A percentile compares a stretch with the other conserved stretches of the same genome.
Evolutionary conservation across 805 yeast species (phyloP).

Genomic region (Saccharomycopsis capsularis): DNA sequence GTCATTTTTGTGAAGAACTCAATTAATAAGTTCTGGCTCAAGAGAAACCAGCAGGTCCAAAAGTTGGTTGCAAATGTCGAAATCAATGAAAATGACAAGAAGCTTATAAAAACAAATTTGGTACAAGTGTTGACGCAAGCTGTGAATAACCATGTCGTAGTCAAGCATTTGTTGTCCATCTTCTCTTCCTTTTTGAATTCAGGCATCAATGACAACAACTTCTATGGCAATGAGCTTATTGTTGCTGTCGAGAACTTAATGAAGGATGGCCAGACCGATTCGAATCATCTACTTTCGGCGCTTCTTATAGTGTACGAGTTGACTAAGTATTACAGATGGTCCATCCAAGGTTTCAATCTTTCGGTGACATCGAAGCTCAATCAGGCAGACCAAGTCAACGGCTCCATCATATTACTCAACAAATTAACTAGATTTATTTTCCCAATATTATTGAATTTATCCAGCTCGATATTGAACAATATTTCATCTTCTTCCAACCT

Average conservation of each 20-base stretch:
- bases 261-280: conserved; percentile 25
- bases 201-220: conserved; percentile 8
- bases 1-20: conserved; percentile 67
- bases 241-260: conserved; percentile 4
- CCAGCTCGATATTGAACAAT: background rate
- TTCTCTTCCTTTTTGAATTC: conserved; percentile 8
- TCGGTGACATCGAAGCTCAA: conserved; percentile 32
- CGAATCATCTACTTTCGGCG: conserved; percentile 24
- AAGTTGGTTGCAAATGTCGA: conserved; percentile 4
- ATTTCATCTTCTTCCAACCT: background rate
- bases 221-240: conserved; percentile 16
- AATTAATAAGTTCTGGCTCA: conserved; percentile 46
- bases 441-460: conserved; percentile 13
- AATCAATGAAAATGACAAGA: conserved; percentile 12
- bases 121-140: conserved; percentile 5
- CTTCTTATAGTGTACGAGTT: conserved; percentile 13
- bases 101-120: conserved; percentile 5
- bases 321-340: conserved; percentile 18
- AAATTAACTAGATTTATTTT: conserved; percentile 14
- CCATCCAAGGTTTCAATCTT: conserved; percentile 28
- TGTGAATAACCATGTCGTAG: background rate
- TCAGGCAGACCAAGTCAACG: conserved; percentile 14
- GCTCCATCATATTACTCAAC: conserved; percentile 11
- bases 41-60: conserved; percentile 9
- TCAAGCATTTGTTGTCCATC: conserved; percentile 7